Percentiles rank a stretch among this genome's conserved stretches.
phyloP scores from a whole-genome alignment of 140 eudicot genomes.

The Anethum foeniculum region DNA sequence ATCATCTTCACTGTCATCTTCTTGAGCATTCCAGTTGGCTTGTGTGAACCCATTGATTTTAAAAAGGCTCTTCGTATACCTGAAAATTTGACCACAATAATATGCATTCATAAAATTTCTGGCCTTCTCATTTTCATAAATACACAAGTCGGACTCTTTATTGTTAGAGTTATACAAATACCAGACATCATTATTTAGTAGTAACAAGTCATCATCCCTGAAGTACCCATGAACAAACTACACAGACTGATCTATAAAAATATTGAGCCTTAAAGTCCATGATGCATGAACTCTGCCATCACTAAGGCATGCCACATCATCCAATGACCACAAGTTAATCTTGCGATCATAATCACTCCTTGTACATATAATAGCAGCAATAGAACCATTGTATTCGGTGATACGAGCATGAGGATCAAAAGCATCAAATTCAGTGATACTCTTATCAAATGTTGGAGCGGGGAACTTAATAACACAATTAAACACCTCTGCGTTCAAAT shows the following conservation, averaged over 20 bases:
- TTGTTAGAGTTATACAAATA: background rate
- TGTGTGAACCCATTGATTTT: background rate
- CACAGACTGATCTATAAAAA: background rate
- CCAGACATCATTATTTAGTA: background rate
- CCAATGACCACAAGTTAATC: background rate
- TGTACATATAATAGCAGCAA: too few relatives aligned
- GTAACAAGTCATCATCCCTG: background rate
- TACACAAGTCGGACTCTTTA: background rate
- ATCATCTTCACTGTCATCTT: background rate
- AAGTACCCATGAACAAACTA: background rate
- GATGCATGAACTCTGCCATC: background rate
- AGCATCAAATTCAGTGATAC: too few relatives aligned
- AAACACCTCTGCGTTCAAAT: too few relatives aligned
- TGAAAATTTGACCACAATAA: background rate
- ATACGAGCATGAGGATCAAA: too few relatives aligned
- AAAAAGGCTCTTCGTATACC: background rate
- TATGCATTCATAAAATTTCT: too few relatives aligned
- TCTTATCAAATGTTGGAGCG: too few relatives aligned
- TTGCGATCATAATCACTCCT: background rate
- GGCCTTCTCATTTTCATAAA: background rate
- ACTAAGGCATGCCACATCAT: background rate
- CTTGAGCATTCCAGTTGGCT: background rate
- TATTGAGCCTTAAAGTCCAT: background rate
- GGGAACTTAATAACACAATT: too few relatives aligned
- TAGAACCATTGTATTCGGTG: too few relatives aligned